Percentiles rank a stretch among this genome's conserved stretches.
Evolutionary conservation across 805 yeast species (phyloP).

Genomic region (Ogataea thermomethanolica): DNA sequence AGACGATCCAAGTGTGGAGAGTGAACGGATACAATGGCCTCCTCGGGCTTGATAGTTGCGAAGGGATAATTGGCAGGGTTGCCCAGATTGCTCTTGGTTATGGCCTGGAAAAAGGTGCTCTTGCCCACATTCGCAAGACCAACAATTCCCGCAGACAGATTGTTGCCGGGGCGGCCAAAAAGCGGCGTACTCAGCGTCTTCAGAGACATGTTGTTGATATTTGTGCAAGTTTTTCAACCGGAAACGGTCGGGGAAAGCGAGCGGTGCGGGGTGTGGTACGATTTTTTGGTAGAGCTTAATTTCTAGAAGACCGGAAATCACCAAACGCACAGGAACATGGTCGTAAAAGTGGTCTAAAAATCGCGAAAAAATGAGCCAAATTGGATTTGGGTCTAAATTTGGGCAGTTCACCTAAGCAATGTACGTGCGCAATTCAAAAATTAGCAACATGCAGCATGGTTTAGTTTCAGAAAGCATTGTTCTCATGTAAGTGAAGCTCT

Average conservation of each 20-base stretch:
- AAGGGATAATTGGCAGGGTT: constrained; percentile 70
- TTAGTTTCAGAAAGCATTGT: neutral
- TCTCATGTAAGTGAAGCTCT: neutral
- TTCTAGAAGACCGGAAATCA: constrained; percentile 1
- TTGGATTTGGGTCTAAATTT: no score
- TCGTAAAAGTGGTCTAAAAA: no score
- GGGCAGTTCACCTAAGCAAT: no score
- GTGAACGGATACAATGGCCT: constrained; percentile 54
- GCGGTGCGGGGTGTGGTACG: constrained; percentile 1
- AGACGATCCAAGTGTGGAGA: constrained; percentile 48
- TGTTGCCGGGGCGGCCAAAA: constrained; percentile 35
- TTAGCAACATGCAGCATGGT: neutral
- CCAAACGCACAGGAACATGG: neutral
- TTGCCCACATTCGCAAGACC: constrained; percentile 69
- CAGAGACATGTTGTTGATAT: neutral
- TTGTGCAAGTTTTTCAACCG: neutral
- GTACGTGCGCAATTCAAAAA: no score
- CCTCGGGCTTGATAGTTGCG: constrained; percentile 75
- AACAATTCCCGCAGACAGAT: constrained; percentile 44
- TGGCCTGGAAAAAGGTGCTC: constrained; percentile 55
- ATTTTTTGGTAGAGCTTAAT: neutral
- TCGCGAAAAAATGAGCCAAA: no score
- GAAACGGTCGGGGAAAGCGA: neutral
- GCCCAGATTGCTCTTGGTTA: constrained; percentile 59
- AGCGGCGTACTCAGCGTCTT: constrained; percentile 12